Evolutionary conservation across 768 basidiomycete genomes (phyloP), one percentile per base, ranked within the genome.

Genomic region (Guyanaporus albipodus): DNA sequence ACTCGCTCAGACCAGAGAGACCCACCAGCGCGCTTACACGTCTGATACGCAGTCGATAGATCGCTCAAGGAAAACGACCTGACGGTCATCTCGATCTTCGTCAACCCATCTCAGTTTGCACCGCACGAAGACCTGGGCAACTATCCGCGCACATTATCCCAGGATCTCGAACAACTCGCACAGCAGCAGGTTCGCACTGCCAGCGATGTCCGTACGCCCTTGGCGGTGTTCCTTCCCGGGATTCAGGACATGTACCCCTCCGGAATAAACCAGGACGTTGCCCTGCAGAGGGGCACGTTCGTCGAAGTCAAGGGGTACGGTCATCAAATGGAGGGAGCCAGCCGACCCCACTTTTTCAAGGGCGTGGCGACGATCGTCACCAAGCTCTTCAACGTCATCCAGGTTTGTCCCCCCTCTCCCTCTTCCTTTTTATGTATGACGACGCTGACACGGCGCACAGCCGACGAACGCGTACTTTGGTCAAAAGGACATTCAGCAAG

Each of bases 401-500:
- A 95, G 73, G 92, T 91, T 44, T 15, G 46, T 53, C n/a, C 6
- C 4, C 19, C 29, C 10, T 14, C 28, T 9, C 18, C 7, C 8
- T 6, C 14, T 19, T 14, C 18, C n/a, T 14, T 49, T 31, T 8
- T 27, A 8, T 3, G 17, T 18, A 8, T 10, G 4, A n/a, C 8
- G 10, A 31, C 14, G 18, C 31, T 50, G 32, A 56, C 49, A 22
- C 36, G 17, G 18, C 29, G 4, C 22, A 4, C 26, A 64, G 92
- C 95, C 95, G 6, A 89, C 88, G 36, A 80, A 84, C 53, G 83
- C 88, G 18, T 97, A 98, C 66, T 96, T 99, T 52, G 95, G 96
- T 1, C 94, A 98, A 67, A 98, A 98, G 63, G 95, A 98, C 63
- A 96, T 99, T 44, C 96, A 99, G 61, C 96, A 99, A 63, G 91